Conservation (phyloP, 2,329 filamentous ascomycete species). For the Diplodia sapinea region DNA sequence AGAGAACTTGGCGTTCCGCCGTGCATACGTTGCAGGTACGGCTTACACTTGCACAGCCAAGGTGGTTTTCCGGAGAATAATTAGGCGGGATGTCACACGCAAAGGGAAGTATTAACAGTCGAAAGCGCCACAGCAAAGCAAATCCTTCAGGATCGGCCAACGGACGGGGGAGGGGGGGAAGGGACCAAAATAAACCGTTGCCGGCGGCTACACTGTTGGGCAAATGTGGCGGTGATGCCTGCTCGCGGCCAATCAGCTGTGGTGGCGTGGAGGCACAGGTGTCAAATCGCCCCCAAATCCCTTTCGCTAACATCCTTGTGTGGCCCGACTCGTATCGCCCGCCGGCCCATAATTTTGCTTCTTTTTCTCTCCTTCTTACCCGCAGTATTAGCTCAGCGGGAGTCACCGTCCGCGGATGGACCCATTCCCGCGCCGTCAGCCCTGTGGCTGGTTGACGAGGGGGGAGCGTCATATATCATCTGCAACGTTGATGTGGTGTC, state of each 20-base stretch:
- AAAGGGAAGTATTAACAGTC: slow-evolving; percentile 12
- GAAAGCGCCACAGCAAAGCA: slow-evolving; percentile 4
- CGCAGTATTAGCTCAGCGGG: slow-evolving; percentile 20
- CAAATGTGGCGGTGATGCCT: slow-evolving; percentile 14
- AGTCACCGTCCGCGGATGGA: not conserved
- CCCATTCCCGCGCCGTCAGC: not conserved
- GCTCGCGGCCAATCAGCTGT: not conserved
- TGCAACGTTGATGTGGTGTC: not conserved
- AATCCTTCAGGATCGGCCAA: slow-evolving; percentile 7
- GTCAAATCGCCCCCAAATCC: not conserved
- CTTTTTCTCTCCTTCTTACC: not conserved
- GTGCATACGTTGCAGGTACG: not conserved
- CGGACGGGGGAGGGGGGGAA: no score
- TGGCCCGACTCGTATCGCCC: not conserved
- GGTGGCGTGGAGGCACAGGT: not conserved
- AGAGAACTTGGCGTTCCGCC: not conserved
- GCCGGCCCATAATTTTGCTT: not conserved
- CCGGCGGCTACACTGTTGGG: slow-evolving; percentile 11
- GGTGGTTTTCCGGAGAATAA: not conserved
- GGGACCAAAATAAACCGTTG: slow-evolving; percentile 9
- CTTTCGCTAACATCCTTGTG: not conserved
- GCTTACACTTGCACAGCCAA: not conserved
- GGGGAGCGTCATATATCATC: not conserved
- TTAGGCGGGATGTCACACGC: not conserved
- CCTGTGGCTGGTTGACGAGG: not conserved